Evolutionary conservation across 2,329 filamentous ascomycete genomes (phyloP), one percentile per base, ranked within the genome.

Genomic region (Bipolaris oryzae): DNA sequence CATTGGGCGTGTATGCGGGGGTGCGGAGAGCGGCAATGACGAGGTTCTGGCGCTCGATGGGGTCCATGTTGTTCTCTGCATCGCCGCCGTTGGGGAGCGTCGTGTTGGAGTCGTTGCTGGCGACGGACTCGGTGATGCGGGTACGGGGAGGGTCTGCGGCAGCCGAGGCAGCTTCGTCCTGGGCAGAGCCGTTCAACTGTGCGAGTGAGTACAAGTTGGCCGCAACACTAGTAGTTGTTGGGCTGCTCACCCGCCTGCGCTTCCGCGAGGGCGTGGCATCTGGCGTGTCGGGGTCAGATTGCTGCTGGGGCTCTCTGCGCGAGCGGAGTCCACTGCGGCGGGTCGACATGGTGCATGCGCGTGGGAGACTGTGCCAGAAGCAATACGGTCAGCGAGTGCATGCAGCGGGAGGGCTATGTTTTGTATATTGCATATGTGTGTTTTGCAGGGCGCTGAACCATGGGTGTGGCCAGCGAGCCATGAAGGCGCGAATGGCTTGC

Each of bases 1-100:
- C 80, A 59, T 87, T 84, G 1, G 89, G 79, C 2, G 83, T 73
- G 63, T 80, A 79, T 46, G 75, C 71, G 16, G 80, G 78, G 20
- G 77, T 72, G 59, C 76, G 76, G 52, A 82, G 73, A 42, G 76
- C 74, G 50, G 76, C 68, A 31, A 76, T 76, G 33, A 76, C 69
- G 25, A 69, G 58, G 50, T 76, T 76, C 60, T 76, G 74, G 57
- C 72, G 67, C 58, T 76, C 74, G 3, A 75, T 60, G 15, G 72
- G 70, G 52, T 74, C 70, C 31, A 55, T 21, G n/a, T 69, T 60
- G 23, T 62, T 65, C 33, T 75, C 72, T 41, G 62, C 59, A 48
- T 75, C 72, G 33, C 63, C 66, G 48, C 68, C 70, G 57, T 75
- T 72, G 33, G 72, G 72, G 31, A 76, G 65, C 2, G 74, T 74